These are phyloP conservation scores for Talaromyces nanjingensis DNA, from an alignment of 495 filamentous ascomycete species.

Conservation along the genomic window DNA sequence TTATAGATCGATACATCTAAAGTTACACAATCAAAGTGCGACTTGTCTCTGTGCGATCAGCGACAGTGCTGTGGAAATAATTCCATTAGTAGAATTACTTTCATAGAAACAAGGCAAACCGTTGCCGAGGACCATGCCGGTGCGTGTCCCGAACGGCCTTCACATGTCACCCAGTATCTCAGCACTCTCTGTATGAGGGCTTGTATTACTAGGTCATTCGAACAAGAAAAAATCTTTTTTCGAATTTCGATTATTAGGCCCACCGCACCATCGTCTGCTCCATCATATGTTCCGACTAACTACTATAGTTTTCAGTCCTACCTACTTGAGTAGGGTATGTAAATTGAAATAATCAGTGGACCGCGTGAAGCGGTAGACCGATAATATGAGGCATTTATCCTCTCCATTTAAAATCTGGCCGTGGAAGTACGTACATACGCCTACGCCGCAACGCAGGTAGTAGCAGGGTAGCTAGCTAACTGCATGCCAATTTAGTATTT, in stretches of 20 bases:
- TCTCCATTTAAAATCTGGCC: neutral
- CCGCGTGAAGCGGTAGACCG: too few species aligned
- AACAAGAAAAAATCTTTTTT: neutral
- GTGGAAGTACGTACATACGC: neutral
- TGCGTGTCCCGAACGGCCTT: neutral
- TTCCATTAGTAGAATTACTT: neutral
- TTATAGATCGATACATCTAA: constrained; percentile 4
- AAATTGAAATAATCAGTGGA: neutral
- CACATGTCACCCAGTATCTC: neutral
- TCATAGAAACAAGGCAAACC: neutral
- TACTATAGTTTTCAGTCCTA: neutral
- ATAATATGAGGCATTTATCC: constrained; percentile 7
- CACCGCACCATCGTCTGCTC: neutral
- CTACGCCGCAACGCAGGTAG: neutral
- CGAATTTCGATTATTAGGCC: neutral
- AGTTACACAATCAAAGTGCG: neutral
- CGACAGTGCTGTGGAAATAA: neutral
- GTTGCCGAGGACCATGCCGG: neutral
- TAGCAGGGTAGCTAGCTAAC: neutral
- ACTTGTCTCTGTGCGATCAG: too few species aligned
- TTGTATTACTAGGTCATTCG: too few species aligned
- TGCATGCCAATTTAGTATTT: neutral
- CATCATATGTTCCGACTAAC: neutral
- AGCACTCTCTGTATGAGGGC: too few species aligned
- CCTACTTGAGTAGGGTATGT: neutral